Evolutionary conservation across 2,329 filamentous ascomycete species (phyloP), one percentile per base, ranked within the genome.

Genomic region (Exophiala sp.): DNA sequence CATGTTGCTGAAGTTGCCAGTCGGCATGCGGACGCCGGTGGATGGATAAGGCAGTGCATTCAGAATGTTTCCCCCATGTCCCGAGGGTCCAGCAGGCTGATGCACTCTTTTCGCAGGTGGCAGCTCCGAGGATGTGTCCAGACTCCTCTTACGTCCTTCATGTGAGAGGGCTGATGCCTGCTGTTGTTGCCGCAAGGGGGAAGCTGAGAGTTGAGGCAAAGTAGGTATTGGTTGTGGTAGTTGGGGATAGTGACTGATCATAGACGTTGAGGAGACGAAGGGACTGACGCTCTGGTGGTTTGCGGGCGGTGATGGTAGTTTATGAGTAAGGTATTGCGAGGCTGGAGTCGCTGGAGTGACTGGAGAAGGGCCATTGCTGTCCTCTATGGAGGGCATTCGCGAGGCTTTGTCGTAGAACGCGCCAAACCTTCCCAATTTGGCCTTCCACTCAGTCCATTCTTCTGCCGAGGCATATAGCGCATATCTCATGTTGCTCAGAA

Each of bases 401-500:
- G 77, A 77, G 23, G 87, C 86, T 51, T 79, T 78, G 59, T 90
- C 82, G 69, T 88, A 89, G 69, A 89, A 96, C 45, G 83, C 81
- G 58, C 83, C 83, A 65, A 96, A 96, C 58, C 83, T 85, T 45
- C 85, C 79, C 47, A 97, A 74, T 66, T 89, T 89, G 55, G 76
- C 73, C 62, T 96, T 83, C 93, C 93, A 97, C 46, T 82, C 78
- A 42, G 82, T 77, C 93, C 93, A 98, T 65, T 95, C 81, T 46
- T 82, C 77, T 64, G 88, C 83, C 2, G 90, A 94, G 2, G 88
- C 88, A 65, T 91, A 83, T 6, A 98, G 74, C 61, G 88, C 89
- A 70, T 97, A 98, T 63, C 91, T 82, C 84, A 98, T 95, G 68
- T 97, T 97, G 74, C 91, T 96, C 56, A 98, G 74, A 62, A 98